These are phyloP conservation scores for Platanus orientalis DNA, from an alignment of 164 flowering plant genomes.

Conservation along the genomic window DNA sequence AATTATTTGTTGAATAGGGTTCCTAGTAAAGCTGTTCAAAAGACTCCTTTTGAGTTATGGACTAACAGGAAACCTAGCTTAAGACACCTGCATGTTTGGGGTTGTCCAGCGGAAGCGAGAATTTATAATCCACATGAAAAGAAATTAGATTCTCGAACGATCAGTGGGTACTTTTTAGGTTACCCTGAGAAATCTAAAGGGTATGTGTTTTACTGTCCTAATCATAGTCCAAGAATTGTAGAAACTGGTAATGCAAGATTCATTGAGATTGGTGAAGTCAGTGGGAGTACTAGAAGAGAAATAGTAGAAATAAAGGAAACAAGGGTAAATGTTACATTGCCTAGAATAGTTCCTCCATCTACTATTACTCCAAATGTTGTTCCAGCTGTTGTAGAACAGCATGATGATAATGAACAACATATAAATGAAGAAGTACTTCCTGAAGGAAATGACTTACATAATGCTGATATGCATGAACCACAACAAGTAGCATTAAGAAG, in stretches of 20 bases:
- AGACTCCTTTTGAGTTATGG: conserved; percentile 12
- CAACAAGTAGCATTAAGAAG: background rate
- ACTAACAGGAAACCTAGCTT: background rate
- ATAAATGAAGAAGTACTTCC: too few relatives aligned
- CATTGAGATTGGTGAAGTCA: background rate
- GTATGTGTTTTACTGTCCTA: background rate
- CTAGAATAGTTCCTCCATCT: background rate
- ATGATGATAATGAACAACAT: too few relatives aligned
- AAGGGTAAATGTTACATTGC: background rate
- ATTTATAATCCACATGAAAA: too few relatives aligned
- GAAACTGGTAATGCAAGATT: too few relatives aligned
- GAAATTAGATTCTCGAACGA: too few relatives aligned
- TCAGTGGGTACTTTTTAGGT: background rate
- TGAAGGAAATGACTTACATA: background rate
- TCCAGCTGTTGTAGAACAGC: background rate
- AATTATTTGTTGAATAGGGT: background rate
- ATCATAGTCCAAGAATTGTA: too few relatives aligned
- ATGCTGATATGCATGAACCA: background rate
- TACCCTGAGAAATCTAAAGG: background rate
- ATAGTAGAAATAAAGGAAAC: too few relatives aligned
- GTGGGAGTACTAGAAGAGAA: too few relatives aligned
- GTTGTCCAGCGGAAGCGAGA: too few relatives aligned
- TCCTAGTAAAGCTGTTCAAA: conserved; percentile 8
- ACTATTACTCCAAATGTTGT: background rate
- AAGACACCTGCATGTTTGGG: too few relatives aligned